Evolutionary conservation across 1,284 basidiomycete genomes (phyloP).

Genomic region (Nidula niveotomentosa): DNA sequence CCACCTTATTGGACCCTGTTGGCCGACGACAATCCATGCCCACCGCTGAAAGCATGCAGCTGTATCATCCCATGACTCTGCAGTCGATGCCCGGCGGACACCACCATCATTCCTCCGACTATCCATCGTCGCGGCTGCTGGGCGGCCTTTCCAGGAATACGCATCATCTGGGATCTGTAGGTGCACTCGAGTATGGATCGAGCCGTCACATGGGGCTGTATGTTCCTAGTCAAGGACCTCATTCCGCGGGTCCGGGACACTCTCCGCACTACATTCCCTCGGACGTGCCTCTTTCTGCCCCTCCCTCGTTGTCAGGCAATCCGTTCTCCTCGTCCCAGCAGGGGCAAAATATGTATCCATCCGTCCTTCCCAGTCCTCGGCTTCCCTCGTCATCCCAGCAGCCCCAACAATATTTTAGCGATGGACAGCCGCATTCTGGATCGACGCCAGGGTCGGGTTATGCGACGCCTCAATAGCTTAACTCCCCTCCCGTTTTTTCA

Average conservation of each 20-base stretch:
- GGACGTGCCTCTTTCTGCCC: constrained; percentile 53
- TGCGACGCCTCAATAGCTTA: constrained; percentile 42
- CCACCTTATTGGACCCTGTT: constrained; percentile 39
- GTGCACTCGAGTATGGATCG: constrained; percentile 26
- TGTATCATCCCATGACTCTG: constrained; percentile 74
- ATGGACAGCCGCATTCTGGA: constrained; percentile 38
- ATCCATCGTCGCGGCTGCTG: constrained; percentile 31
- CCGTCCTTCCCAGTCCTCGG: constrained; percentile 32
- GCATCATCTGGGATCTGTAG: constrained; percentile 27
- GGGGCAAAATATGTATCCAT: constrained; percentile 27
- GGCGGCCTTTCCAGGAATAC: constrained; percentile 26
- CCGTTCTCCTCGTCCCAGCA: constrained; percentile 38
- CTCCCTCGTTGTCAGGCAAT: constrained; percentile 43
- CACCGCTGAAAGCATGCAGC: constrained; percentile 59
- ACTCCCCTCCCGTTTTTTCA: neutral
- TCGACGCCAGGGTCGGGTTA: constrained; percentile 46
- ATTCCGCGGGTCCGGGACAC: constrained; percentile 24
- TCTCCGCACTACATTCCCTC: constrained; percentile 39
- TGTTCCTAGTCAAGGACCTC: constrained; percentile 24
- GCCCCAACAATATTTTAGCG: constrained; percentile 35
- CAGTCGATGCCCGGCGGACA: constrained; percentile 46
- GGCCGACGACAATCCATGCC: constrained; percentile 42
- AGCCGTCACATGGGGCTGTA: constrained; percentile 35
- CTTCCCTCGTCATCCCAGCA: constrained; percentile 28
- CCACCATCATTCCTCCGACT: constrained; percentile 32